These are phyloP conservation scores for Lecanicillium sp. DNA, from an alignment of 2,329 filamentous ascomycete genomes.

Conservation along the genomic window DNA sequence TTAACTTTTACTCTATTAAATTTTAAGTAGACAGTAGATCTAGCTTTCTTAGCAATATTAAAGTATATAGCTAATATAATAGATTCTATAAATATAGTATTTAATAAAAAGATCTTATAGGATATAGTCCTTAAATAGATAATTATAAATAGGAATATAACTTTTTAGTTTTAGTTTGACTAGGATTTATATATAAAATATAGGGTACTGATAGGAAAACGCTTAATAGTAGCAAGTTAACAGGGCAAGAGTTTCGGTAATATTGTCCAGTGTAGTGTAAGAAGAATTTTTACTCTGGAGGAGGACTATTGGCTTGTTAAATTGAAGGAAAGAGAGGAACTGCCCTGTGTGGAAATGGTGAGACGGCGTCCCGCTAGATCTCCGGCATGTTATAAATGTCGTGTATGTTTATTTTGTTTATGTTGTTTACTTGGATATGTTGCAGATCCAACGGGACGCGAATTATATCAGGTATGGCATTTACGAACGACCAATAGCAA, in stretches of 20 bases:
- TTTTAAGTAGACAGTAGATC: neutral
- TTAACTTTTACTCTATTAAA: no score
- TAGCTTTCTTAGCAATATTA: neutral
- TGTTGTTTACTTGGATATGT: no score
- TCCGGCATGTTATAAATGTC: neutral
- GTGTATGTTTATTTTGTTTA: no score
- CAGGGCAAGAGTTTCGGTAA: neutral
- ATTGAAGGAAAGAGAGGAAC: conserved; percentile 1
- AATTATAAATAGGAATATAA: conserved; percentile 7
- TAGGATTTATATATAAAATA: conserved; percentile 1
- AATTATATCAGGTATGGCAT: no score
- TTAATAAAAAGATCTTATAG: conserved; percentile 8
- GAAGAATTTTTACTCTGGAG: neutral
- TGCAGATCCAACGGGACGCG: no score
- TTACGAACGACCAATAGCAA: no score
- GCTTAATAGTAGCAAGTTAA: neutral
- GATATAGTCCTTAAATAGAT: conserved; percentile 8
- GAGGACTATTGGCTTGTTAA: conserved; percentile 2
- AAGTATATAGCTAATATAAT: neutral
- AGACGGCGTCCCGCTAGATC: neutral
- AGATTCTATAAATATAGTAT: neutral
- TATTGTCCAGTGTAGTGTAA: neutral
- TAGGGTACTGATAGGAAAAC: neutral
- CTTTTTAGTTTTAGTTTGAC: conserved; percentile 10
- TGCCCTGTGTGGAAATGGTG: conserved; percentile 1